Evolutionary conservation across 352 stramenopile genomes (phyloP), one percentile per base, ranked within the genome.

Genomic region (Phytophthora foliorum): DNA sequence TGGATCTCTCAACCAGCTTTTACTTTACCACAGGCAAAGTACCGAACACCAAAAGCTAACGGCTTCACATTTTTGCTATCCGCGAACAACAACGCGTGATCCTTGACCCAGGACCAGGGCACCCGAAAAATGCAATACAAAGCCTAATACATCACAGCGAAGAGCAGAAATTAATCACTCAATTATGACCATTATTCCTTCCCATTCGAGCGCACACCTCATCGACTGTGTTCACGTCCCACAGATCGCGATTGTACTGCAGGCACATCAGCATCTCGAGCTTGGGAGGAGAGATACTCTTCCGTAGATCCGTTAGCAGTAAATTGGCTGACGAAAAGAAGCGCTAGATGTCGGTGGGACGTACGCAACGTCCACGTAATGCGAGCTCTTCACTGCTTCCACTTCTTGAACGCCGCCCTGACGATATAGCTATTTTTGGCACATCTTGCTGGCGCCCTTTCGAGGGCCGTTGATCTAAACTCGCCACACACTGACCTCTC

Each of bases 301-400:
- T 57, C 9, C 50, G 45, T n/a, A 6, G 36, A 11, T 42, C 36
- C 55, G 32, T 36, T n/a, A n/a, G n/a, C n/a, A n/a, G n/a, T n/a
- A n/a, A n/a, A n/a, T n/a, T n/a, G n/a, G n/a, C n/a, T n/a, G 6
- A n/a, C 2, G 4, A 50, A 71, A 42, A 67, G 70, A 71, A 67
- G 50, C 51, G 55, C 39, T 75, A 3, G 55, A 71, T n/a, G 59
- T 67, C 21, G 51, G 51, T 11, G 51, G 51, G 13, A 22, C 21
- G 24, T 48, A 58, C 11, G 21, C 34, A 10, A 58, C 34, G 14
- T 57, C 32, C 19, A 32, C n/a, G 22, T 46, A 57, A 6, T 48
- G n/a, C 21, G 21, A 45, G 19, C 13, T 50, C 48, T 36, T 53
- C 16, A 22, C 10, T 1, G 38, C 25, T 32, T 58, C 11, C 31